These are phyloP conservation scores for Pneumocystis canis DNA, from an alignment of 1,139 yeast species.

Conservation along the genomic window DNA sequence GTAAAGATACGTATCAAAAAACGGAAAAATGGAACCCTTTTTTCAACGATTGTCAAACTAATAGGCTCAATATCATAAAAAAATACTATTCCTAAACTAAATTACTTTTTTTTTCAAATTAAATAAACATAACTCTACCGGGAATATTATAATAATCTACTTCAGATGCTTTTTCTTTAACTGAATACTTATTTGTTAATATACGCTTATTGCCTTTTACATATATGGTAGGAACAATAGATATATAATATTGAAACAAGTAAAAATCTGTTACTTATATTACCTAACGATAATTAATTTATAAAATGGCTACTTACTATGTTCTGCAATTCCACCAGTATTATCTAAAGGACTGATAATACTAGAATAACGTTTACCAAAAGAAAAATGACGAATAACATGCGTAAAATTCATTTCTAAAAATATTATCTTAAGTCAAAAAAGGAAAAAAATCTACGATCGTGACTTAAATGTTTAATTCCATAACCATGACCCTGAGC, in stretches of 20 bases:
- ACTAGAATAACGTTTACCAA: conserved; percentile 79
- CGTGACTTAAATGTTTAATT: conserved; percentile 5
- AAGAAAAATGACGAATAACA: conserved; percentile 71
- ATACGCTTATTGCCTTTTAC: conserved; percentile 48
- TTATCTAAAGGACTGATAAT: conserved; percentile 74
- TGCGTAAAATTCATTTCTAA: conserved; percentile 60
- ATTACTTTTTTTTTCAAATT: not conserved
- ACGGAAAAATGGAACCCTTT: conserved; percentile 58
- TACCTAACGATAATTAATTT: not conserved
- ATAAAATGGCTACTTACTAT: not conserved
- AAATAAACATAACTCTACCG: conserved; percentile 20
- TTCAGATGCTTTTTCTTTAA: conserved; percentile 39
- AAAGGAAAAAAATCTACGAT: not conserved
- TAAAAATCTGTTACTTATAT: conserved; percentile 13
- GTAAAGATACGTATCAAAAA: conserved; percentile 70
- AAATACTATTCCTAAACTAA: conserved; percentile 48
- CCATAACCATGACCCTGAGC: conserved; percentile 53
- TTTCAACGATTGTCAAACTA: conserved; percentile 51
- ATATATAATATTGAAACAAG: conserved; percentile 44
- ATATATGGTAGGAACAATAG: conserved; percentile 74
- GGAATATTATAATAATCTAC: conserved; percentile 18
- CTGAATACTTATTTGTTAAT: conserved; percentile 77
- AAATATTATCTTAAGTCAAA: conserved; percentile 19
- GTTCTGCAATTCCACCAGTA: conserved; percentile 24
- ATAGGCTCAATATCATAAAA: conserved; percentile 83